Base-by-base conservation (phyloP, 1,284 basidiomycete species). In the Ganoderma boninense region DNA sequence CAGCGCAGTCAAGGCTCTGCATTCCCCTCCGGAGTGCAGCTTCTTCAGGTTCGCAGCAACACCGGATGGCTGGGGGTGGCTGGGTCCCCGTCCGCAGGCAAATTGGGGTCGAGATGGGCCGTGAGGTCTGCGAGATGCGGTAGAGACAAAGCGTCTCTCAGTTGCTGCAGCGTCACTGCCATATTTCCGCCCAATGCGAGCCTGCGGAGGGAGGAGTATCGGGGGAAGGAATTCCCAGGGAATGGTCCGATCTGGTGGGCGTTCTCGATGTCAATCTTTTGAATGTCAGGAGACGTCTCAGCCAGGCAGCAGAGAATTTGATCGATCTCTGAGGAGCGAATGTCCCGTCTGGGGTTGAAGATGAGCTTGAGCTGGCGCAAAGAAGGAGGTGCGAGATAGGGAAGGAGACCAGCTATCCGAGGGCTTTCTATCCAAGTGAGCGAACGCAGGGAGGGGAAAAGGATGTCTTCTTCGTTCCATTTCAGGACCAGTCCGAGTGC, bases 381-480 rank as follows among this genome's bases (percentile, higher is more conserved):
- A 23, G 49, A 54, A 23, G 49, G 54, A 5, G 54, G 54, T 3
- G 54, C 54, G 29, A 57, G 18, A 32, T 32, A 35, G 5, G 54
- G 54, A 29, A 57, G 29, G 1, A 57, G 8, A 16, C 29, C 54
- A 2, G 29, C 29, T 35, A 57, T 35, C 29, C 29, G 54, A 10
- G 54, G 54, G 29, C 54, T 57, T 57, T 57, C 54, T 29, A 57
- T 57, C 54, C 54, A 57, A 5, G 29, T 57, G 11, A 57, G 29
- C 54, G 54, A 57, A 13, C 54, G 54, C 16, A 57, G 23, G 29
- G 54, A 57, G 54, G 54, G 29, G 32, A 57, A 57, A 29, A 57
- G 54, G 29, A 11, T 35, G 0, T 57, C 54, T 35, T 57, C 54
- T 18, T 57, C 29, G 32, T 57, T 57, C 54, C 54, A 40, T 35